Evolutionary conservation across 768 basidiomycete genomes (phyloP).

Genomic region (Rhodotorula kratochvilovae): DNA sequence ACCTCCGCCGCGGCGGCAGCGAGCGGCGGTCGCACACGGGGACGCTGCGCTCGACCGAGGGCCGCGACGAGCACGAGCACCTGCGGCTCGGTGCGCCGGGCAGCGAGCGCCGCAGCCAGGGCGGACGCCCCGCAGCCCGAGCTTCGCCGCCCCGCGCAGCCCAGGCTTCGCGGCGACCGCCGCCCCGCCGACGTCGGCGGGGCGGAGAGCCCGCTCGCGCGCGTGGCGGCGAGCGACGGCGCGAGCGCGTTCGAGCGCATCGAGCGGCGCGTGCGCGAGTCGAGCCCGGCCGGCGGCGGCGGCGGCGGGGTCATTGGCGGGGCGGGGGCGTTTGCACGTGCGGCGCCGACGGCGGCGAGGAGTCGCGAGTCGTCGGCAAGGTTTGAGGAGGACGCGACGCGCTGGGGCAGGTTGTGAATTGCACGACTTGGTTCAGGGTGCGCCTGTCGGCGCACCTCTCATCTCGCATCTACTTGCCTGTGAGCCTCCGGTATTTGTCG

Average conservation of each 20-base stretch:
- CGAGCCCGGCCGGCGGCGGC: neutral
- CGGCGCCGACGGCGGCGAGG: neutral
- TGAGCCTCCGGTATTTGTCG: too few relatives aligned
- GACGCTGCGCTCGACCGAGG: constrained; percentile 6
- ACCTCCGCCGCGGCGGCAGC: neutral
- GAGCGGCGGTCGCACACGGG: neutral
- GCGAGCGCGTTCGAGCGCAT: neutral
- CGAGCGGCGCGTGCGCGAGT: constrained; percentile 2
- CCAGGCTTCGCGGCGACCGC: constrained; percentile 15
- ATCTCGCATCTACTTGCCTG: too few relatives aligned
- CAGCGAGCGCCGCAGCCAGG: neutral
- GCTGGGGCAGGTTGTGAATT: neutral
- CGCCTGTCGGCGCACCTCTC: neutral
- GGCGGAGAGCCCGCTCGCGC: neutral
- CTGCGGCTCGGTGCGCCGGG: neutral
- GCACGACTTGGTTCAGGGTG: too few relatives aligned
- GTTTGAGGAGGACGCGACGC: neutral
- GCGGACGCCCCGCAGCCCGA: constrained; percentile 1
- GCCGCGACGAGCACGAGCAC: constrained; percentile 2
- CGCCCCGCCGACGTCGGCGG: neutral
- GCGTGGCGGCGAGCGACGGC: neutral
- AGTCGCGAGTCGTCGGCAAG: neutral
- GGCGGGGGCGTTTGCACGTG: neutral
- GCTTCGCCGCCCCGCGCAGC: neutral
- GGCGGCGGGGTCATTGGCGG: neutral